Conservation (phyloP, 352 stramenopile species). For the Pythium angustatum region DNA sequence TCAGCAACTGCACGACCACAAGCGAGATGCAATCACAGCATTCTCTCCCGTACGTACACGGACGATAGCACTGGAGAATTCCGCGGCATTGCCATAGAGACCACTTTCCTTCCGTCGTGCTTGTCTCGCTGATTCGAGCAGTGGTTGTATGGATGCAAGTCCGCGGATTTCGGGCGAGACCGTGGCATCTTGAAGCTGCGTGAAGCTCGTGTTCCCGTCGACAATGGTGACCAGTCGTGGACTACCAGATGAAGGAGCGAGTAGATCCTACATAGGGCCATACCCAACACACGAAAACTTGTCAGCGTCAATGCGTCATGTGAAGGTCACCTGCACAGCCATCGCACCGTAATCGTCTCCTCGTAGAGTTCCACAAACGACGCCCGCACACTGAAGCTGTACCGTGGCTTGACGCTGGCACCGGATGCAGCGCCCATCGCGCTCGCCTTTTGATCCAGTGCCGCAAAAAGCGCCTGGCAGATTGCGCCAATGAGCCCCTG, state of each 20-base stretch:
- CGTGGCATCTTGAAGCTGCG: constrained; percentile 29
- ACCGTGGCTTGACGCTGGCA: constrained; percentile 2
- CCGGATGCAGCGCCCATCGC: neutral
- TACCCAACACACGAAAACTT: too few relatives aligned
- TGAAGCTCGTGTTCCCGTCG: constrained; percentile 16
- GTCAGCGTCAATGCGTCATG: too few relatives aligned
- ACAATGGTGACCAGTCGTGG: neutral
- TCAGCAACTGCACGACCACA: too few relatives aligned
- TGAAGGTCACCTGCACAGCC: too few relatives aligned
- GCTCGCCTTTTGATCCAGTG: constrained; percentile 34
- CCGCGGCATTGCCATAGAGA: constrained; percentile 41
- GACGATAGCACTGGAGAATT: constrained; percentile 56
- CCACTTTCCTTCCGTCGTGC: constrained; percentile 34
- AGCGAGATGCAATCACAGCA: too few relatives aligned
- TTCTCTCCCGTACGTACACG: constrained; percentile 39
- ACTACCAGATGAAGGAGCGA: neutral
- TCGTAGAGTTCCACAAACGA: constrained; percentile 61
- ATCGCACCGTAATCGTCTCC: constrained; percentile 47
- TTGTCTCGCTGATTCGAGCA: constrained; percentile 34
- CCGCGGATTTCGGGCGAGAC: constrained; percentile 31
- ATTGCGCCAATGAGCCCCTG: constrained; percentile 36
- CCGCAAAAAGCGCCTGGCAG: constrained; percentile 38
- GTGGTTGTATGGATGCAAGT: constrained; percentile 25
- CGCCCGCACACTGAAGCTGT: constrained; percentile 38
- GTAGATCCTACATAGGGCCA: constrained; percentile 28